phyloP scores from a whole-genome alignment of 2,329 filamentous ascomycete genomes.

The Alternaria solani region DNA sequence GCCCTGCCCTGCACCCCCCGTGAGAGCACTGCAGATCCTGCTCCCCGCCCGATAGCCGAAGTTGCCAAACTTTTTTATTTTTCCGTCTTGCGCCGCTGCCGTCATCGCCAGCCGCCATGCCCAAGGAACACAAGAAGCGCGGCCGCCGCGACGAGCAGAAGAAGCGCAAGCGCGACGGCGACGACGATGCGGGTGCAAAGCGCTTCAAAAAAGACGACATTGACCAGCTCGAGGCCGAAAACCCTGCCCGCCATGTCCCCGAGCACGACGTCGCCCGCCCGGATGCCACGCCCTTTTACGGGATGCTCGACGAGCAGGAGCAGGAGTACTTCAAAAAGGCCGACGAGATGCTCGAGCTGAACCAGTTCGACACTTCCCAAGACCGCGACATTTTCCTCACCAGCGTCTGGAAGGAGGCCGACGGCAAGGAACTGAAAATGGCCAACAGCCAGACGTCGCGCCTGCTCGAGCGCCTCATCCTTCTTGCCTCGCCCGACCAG shows the following conservation, averaged over 20 bases:
- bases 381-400: conserved; percentile 65
- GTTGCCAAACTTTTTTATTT: conserved; percentile 23
- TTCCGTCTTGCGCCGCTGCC: conserved; percentile 23
- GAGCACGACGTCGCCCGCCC: conserved; percentile 41
- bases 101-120: conserved; percentile 58
- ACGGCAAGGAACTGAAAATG: conserved; percentile 93
- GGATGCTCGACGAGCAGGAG: conserved; percentile 89
- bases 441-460: conserved; percentile 94
- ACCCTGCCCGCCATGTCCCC: conserved; percentile 33
- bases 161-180: conserved; percentile 56
- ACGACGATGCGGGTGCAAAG: conserved; percentile 49
- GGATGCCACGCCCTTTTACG: conserved; percentile 81
- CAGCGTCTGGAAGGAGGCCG: conserved; percentile 85
- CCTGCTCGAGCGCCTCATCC: conserved; percentile 88
- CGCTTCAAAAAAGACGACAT: conserved; percentile 38
- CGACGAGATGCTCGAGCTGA: conserved; percentile 87
- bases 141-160: conserved; percentile 61
- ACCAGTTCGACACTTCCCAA: conserved; percentile 82
- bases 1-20: background rate
- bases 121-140: conserved; percentile 66
- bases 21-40: background rate
- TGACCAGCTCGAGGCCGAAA: conserved; percentile 22
- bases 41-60: conserved; percentile 19
- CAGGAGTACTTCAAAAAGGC: conserved; percentile 94
- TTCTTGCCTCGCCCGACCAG: conserved; percentile 78